Conservation (phyloP, 768 basidiomycete genomes). For the Kondoa malvinella region DNA sequence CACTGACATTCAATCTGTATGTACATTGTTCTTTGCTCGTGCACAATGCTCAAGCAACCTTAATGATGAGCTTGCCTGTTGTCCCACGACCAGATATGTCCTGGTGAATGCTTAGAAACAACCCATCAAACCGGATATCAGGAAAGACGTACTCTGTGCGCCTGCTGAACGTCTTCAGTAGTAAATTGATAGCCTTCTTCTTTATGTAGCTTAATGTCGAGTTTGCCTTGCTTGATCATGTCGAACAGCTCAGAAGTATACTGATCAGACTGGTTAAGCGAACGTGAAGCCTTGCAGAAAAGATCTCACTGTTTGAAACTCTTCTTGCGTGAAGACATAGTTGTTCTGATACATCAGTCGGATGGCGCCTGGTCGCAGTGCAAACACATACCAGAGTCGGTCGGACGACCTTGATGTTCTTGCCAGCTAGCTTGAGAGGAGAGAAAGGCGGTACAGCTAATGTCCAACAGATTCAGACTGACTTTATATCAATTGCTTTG, state of each 20-base stretch:
- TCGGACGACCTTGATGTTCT: conserved; percentile 47
- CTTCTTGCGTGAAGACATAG: conserved; percentile 7
- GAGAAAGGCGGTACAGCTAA: conserved; percentile 51
- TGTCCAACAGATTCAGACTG: conserved; percentile 9
- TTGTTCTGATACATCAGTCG: too few species aligned
- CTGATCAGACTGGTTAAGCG: conserved; percentile 24
- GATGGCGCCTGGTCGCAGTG: too few species aligned
- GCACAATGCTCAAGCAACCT: not conserved
- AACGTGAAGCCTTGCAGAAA: conserved; percentile 56
- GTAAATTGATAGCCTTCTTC: conserved; percentile 59
- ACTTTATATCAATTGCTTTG: too few species aligned
- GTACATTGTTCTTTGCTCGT: not conserved
- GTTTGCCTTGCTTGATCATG: conserved; percentile 41
- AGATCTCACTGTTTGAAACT: conserved; percentile 33
- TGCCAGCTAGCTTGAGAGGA: conserved; percentile 53
- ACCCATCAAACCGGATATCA: conserved; percentile 7
- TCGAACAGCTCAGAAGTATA: conserved; percentile 53
- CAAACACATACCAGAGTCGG: conserved; percentile 19
- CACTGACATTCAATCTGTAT: not conserved
- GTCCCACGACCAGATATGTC: conserved; percentile 47
- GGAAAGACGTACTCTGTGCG: conserved; percentile 55
- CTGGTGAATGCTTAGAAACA: not conserved
- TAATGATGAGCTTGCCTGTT: conserved; percentile 64
- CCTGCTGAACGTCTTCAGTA: conserved; percentile 53
- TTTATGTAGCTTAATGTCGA: conserved; percentile 53